Evolutionary conservation across 352 stramenopile genomes (phyloP).

Genomic region (Pythium rishiriense): DNA sequence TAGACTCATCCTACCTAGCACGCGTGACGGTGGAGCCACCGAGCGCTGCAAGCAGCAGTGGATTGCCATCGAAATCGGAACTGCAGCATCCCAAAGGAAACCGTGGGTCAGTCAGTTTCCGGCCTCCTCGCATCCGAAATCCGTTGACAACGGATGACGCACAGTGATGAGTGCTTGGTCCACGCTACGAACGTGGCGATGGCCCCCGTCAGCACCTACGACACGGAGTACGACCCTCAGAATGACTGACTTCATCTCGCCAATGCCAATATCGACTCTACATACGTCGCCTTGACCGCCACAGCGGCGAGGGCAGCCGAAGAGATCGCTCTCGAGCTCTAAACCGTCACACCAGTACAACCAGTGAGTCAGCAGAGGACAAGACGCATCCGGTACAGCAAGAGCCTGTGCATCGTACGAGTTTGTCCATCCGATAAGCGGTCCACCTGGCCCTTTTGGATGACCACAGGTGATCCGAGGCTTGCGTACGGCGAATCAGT

Average conservation of each 20-base stretch:
- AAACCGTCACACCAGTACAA: background rate
- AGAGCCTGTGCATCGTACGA: conserved; percentile 34
- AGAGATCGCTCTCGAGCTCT: conserved; percentile 64
- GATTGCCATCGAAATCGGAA: conserved; percentile 42
- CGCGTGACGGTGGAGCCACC: conserved; percentile 82
- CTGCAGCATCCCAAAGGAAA: conserved; percentile 7
- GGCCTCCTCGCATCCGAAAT: background rate
- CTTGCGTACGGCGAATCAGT: conserved; percentile 23
- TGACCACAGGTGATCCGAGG: conserved; percentile 76
- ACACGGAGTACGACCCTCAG: background rate
- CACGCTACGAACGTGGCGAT: conserved; percentile 82
- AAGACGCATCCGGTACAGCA: background rate
- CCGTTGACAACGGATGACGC: too few species aligned
- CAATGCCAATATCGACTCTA: background rate
- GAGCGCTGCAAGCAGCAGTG: conserved; percentile 67
- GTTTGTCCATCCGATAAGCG: conserved; percentile 73
- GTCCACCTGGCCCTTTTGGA: conserved; percentile 86
- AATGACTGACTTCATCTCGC: background rate
- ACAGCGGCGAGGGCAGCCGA: conserved; percentile 83
- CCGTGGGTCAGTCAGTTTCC: background rate
- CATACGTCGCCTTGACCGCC: conserved; percentile 91
- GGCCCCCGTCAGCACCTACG: conserved; percentile 76
- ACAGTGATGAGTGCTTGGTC: conserved; percentile 50
- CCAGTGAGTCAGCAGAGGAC: background rate
- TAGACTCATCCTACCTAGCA: conserved; percentile 41